Evolutionary conservation across 179 eudicot genomes (phyloP), one percentile per base, ranked within the genome.

Genomic region (Sideroxylon spinosum): DNA sequence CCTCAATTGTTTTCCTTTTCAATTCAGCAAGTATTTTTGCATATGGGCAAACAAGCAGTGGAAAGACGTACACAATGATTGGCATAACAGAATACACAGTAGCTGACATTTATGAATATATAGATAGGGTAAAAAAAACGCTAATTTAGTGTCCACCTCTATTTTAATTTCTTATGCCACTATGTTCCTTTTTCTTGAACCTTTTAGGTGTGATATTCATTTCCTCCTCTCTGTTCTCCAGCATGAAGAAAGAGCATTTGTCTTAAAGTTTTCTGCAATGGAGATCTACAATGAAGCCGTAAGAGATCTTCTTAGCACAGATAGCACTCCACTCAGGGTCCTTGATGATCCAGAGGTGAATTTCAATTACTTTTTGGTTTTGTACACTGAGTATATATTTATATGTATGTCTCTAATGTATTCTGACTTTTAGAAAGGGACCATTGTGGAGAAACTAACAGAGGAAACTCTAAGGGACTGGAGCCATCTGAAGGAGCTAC

Each of bases 11-110:
- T 28, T 70, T 52, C 12, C 44, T 75, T 49, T 62, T 79, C 74
- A 76, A 25, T 71, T 76, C 87, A 94, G 98, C 98, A 66, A 94
- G 95, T 86, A 86, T 94, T 76, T 94, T 94, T 82, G 98, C 98
- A 76, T 94, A 94, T 83, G 98, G 98, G 82, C 98, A 94, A 85
- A 94, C 98, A 53, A 94, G 96, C 90, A 94, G 98, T 82, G 98
- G 98, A 67, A 94, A 94, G 86, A 94, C 98, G 17, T 94, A 94
- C 84, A 94, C 98, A 32, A 94, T 94, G 98, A 86, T 56, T 82
- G 97, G 95, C 70, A 80, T 91, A 68, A 90, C 97, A 0, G 93
- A 92, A 82, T 89, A 80, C 71, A 85, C 98, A 20, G 94, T 94
- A 9, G 93, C 93, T 61, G 98, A 94, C 83, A 91, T 94, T 70